Base-by-base conservation (phyloP, 345 rosid genomes). In the Mercurialis annua region DNA sequence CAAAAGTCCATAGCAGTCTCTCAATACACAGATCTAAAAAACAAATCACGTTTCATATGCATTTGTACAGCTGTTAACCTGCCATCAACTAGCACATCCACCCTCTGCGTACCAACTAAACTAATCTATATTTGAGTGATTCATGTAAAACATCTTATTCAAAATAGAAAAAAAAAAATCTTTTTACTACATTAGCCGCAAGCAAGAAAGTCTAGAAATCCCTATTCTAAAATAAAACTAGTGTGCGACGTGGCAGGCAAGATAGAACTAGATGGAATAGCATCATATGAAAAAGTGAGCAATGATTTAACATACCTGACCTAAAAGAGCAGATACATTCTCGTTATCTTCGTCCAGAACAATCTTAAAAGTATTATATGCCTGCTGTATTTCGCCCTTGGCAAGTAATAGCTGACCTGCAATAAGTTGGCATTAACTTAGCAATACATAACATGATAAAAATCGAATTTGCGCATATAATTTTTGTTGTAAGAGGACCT, bases 351-450 rank as follows among this genome's bases (percentile, higher is more conserved):
- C 92, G 59, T 84, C 99, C 65, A 94, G 66, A 18, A 84, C 92
- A 59, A 94, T 91, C 73, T 79, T 94, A 80, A 94, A 94, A 10
- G 97, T 96, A 79, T 90, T 82, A 69, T 75, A 85, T 52, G 98
- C 99, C 77, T 89, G 97, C 48, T 91, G 97, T 65, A 87, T 64
- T 71, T 94, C 99, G 66, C 96, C 96, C 84, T 89, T 91, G 62
- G 92, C 99, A 71, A 94, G 83, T 78, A 94, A 87, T 60, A 94
- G 90, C 80, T 94, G 99, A 76, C 99, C 98, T 92, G 85, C 59
- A 76, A 63, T 63, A 40, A 43, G 59, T 17, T 81, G 47, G 65
- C 58, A 36, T 38, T 46, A 60, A 43, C 27, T 27, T 20, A 27
- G 44, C 44, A 20, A 54, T 21, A 29, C 44, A 48, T 3, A 30